Percentiles rank a stretch among this genome's conserved stretches.
phyloP scores from a whole-genome alignment of 2,329 filamentous ascomycete species.

The Nakataea oryzae region DNA sequence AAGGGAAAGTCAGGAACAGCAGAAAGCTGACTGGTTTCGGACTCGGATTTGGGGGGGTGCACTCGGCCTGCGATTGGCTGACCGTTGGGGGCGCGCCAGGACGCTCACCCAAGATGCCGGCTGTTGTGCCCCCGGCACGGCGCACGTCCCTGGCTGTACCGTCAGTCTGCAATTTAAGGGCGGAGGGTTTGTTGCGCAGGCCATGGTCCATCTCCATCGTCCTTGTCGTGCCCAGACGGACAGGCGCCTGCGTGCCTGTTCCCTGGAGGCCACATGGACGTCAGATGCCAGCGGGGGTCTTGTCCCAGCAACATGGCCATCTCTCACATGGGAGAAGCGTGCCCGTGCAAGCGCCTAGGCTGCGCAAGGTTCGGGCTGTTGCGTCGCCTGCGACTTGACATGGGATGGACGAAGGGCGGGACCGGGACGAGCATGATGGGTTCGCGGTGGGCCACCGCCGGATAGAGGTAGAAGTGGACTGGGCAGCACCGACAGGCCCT shows the following conservation, averaged over 20 bases:
- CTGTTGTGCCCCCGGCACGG: background rate
- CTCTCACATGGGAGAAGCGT: background rate
- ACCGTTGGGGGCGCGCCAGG: background rate
- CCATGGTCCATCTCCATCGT: background rate
- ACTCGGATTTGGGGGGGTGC: conserved; percentile 1
- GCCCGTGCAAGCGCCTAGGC: background rate
- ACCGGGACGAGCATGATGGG: background rate
- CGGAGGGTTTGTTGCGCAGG: background rate
- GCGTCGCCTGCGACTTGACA: background rate
- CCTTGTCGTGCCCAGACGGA: background rate
- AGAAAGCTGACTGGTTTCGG: conserved; percentile 4
- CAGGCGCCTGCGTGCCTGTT: background rate
- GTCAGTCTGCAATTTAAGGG: background rate
- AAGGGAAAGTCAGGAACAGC: conserved; percentile 2
- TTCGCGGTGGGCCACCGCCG: too few relatives aligned
- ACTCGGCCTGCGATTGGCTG: background rate
- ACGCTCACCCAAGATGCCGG: background rate
- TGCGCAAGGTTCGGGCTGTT: background rate
- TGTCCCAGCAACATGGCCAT: background rate
- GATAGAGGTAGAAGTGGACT: background rate
- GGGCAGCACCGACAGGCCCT: background rate
- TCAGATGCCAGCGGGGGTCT: background rate
- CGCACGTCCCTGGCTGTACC: background rate
- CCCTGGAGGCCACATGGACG: background rate
- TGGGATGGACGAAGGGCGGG: background rate